These are phyloP conservation scores for Stachybotrys chartarum DNA, from an alignment of 2,329 filamentous ascomycete genomes.

Conservation along the genomic window DNA sequence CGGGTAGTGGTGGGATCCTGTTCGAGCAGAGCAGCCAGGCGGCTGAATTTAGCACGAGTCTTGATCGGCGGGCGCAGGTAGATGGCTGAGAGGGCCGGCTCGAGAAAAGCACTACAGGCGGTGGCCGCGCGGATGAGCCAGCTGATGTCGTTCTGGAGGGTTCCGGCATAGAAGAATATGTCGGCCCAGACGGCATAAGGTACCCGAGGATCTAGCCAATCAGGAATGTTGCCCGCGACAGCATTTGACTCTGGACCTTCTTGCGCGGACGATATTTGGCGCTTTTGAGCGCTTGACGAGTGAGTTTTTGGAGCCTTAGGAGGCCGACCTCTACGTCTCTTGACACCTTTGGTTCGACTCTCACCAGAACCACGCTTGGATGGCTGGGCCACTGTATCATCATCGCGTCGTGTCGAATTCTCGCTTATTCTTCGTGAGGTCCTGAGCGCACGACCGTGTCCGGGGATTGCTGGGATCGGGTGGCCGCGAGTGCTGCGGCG, in stretches of 20 bases:
- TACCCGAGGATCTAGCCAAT: constrained; percentile 47
- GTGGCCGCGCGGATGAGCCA: constrained; percentile 62
- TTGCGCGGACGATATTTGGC: background rate
- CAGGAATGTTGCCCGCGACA: constrained; percentile 30
- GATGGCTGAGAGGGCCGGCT: constrained; percentile 66
- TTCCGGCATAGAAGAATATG: constrained; percentile 58
- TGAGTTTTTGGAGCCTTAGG: background rate
- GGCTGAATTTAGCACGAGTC: constrained; percentile 32
- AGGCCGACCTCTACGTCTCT: background rate
- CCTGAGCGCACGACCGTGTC: background rate
- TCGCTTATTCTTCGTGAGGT: background rate
- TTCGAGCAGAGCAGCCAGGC: constrained; percentile 47
- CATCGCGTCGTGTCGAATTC: background rate
- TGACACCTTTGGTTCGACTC: background rate
- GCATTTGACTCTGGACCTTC: constrained; percentile 1
- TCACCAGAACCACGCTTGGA: background rate
- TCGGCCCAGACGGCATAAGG: constrained; percentile 63
- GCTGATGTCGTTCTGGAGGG: constrained; percentile 37
- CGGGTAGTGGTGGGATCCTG: constrained; percentile 37
- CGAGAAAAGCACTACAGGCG: constrained; percentile 57
- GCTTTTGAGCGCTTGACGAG: background rate
- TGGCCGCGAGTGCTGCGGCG: background rate
- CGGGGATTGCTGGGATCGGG: background rate
- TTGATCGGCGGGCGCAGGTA: constrained; percentile 63
- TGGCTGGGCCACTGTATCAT: background rate